Base-by-base conservation (phyloP, 495 filamentous ascomycete species). In the Chaetomium cochliodes region DNA sequence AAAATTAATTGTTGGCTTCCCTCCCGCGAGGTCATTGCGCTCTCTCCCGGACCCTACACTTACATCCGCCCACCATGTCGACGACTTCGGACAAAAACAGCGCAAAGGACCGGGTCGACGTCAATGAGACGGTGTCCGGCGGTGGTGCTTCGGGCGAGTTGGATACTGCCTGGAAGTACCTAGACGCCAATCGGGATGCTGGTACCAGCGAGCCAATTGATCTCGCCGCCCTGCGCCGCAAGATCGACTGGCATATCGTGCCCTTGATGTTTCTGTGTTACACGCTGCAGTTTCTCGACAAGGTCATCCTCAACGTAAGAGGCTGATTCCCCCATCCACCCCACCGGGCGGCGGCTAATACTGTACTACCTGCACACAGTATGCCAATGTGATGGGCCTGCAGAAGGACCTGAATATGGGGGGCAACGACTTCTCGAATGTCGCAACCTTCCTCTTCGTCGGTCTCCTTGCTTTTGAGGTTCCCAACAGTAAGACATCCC, bases 251-350 rank as follows among this genome's bases (percentile, higher is more conserved):
- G 60, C 74, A 69, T 62, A 74, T 78, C 37, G 75, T 78, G 28
- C 76, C 76, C 1, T 39, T 88, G 22, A 86, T 86, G 84, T 88
- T 87, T 63, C 65, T 77, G 37, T 81, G 79, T 64, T 89, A 89
- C 70, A 84, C 81, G 39, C 77, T 89, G 72, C 87, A 89, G 71
- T 88, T 87, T 68, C 73, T 88, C 46, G 87, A 90, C 73, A 90
- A 90, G 73, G 82, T 88, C 47, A 78, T 84, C 12, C 75, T 87
- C 63, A 88, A 88, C 59, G 75, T 74, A 37, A 64, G 75, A 12
- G 25, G 33, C 51, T 46, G 28, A 20, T 50, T 6, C 8, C 15
- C 37, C 23, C 16, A 15, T 16, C 55, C 30, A 15, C 3, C 25
- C 37, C 30, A 52, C 25, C 37, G 53, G 18, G 51, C 18, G 44